These are phyloP conservation scores for Cercis canadensis DNA, from an alignment of 306 rosid species.

Conservation along the genomic window DNA sequence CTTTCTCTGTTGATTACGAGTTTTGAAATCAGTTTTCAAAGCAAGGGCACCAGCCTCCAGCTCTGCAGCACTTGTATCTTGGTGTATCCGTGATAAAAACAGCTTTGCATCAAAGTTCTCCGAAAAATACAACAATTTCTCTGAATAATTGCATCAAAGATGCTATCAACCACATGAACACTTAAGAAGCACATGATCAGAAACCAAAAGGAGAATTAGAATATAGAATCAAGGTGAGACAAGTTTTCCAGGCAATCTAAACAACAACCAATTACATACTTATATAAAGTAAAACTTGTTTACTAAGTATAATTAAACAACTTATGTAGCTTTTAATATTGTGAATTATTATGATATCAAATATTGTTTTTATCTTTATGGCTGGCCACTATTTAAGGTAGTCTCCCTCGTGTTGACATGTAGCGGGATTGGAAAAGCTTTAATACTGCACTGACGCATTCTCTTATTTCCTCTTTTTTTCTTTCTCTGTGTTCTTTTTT, in stretches of 20 bases:
- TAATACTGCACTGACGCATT: too few species aligned
- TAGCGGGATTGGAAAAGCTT: too few species aligned
- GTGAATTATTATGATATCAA: neutral
- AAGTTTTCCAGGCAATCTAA: slow-evolving; percentile 38
- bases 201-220: slow-evolving; percentile 6
- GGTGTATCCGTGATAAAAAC: slow-evolving; percentile 89
- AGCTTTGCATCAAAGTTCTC: slow-evolving; percentile 89
- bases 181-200: neutral
- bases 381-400: too few species aligned
- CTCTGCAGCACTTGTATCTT: slow-evolving; percentile 77
- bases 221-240: slow-evolving; percentile 10
- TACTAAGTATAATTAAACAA: slow-evolving; percentile 12
- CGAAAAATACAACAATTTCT: slow-evolving; percentile 87
- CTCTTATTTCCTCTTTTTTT: too few species aligned
- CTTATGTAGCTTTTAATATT: neutral
- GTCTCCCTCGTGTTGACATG: too few species aligned
- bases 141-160: slow-evolving; percentile 63
- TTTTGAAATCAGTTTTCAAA: slow-evolving; percentile 88
- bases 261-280: slow-evolving; percentile 13
- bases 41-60: slow-evolving; percentile 88
- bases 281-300: slow-evolving; percentile 26
- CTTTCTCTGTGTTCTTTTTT: too few species aligned
- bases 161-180: slow-evolving; percentile 36
- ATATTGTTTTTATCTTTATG: neutral
- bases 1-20: slow-evolving; percentile 91